These are phyloP conservation scores for Aspergillus sparsus DNA, from an alignment of 495 filamentous ascomycete genomes.

Conservation along the genomic window DNA sequence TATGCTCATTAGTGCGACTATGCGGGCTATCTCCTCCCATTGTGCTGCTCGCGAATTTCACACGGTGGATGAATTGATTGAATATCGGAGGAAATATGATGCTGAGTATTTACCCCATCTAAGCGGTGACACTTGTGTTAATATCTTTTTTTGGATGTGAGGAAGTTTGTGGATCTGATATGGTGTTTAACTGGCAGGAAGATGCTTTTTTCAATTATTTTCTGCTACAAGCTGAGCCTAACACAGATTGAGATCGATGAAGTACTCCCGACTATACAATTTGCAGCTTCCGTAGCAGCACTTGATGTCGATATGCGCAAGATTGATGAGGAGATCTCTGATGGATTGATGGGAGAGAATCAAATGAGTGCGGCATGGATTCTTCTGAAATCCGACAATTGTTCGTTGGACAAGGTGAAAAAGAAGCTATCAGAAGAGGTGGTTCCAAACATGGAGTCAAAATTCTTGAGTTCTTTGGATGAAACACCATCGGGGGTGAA, in stretches of 20 bases:
- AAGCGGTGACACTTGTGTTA: too few relatives aligned
- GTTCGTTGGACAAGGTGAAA: not conserved
- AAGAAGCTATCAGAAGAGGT: not conserved
- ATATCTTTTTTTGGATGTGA: too few relatives aligned
- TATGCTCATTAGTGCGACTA: not conserved
- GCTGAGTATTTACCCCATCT: not conserved
- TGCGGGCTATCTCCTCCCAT: not conserved
- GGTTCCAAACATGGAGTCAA: not conserved
- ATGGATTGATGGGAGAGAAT: not conserved
- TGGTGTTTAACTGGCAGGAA: not conserved
- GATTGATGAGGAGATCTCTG: not conserved
- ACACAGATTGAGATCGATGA: not conserved
- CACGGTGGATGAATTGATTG: not conserved
- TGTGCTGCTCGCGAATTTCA: not conserved
- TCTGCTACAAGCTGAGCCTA: not conserved
- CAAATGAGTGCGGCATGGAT: not conserved
- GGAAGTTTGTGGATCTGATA: not conserved
- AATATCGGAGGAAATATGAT: not conserved
- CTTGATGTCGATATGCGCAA: not conserved
- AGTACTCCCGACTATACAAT: not conserved
- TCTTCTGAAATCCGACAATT: not conserved
- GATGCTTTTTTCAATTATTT: not conserved
- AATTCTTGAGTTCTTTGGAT: not conserved
- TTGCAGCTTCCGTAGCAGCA: not conserved
- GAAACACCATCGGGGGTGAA: not conserved